Evolutionary conservation across 2,329 filamentous ascomycete genomes (phyloP), one percentile per base, ranked within the genome.

Genomic region (Hypoxylon sp.): DNA sequence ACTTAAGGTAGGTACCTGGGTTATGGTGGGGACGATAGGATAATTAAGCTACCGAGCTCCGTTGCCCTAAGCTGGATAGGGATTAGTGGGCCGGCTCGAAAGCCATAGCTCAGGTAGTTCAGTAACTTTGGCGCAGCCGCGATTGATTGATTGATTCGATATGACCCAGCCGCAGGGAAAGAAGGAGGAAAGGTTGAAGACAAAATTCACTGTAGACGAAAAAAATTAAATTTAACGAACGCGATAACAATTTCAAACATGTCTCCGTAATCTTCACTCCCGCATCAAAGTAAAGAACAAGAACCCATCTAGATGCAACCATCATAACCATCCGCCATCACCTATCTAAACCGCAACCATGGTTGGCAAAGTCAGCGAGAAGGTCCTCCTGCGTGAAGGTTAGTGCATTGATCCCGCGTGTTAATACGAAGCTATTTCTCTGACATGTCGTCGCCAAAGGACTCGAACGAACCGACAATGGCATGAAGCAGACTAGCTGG

Each of bases 381-480:
- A 86, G 79, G 87, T 89, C 74, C 87, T 89, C 80, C 83, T 88
- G 30, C 79, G 87, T 76, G 87, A 89, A 84, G 87, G 87, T 89
- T 78, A 74, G 83, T 67, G 60, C 21, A 52, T 61, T 61, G 36
- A 46, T 25, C 46, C 53, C 43, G 30, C 55, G 21, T 19, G 41
- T 28, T 9, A 53, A 62, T 50, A 32, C 46, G 25, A 52, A 38
- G 21, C n/a, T 41, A 32, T 28, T 41, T 74, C 38, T 74, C 70
- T 70, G 43, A 69, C 32, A 21, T 65, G 53, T 19, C 61, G n/a
- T 28, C 45, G 5, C 14, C 14, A 7, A 78, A 98, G 95, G 96
- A 72, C 89, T 99, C 71, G 93, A 97, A 83, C 89, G 95, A 78
- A 98, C 96, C 67, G 96, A 99, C 84, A 99, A 99, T 88, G 94